These are phyloP conservation scores for Auricularia sp. DNA, from an alignment of 768 basidiomycete genomes.

Conservation along the genomic window DNA sequence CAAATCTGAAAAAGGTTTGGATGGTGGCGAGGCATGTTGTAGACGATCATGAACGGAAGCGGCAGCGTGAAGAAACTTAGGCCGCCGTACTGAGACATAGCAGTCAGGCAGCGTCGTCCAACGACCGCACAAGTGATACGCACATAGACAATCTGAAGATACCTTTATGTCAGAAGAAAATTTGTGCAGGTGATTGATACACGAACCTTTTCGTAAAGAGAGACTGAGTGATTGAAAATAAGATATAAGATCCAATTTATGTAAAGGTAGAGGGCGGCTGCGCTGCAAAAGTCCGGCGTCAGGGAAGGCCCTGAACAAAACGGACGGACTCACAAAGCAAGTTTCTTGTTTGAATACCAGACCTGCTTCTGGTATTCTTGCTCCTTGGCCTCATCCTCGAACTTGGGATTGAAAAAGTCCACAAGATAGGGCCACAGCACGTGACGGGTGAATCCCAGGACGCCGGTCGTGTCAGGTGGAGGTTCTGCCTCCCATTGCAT, in stretches of 20 bases:
- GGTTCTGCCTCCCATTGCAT: not conserved
- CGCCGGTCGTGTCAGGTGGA: not conserved
- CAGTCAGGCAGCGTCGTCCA: not conserved
- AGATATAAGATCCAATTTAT: slow-evolving; percentile 7
- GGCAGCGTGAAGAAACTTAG: slow-evolving; percentile 13
- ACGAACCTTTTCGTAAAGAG: slow-evolving; percentile 1
- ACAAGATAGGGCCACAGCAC: slow-evolving; percentile 6
- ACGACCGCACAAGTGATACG: not conserved
- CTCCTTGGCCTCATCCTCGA: slow-evolving; percentile 15
- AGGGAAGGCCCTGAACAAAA: not conserved
- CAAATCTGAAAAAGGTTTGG: not conserved
- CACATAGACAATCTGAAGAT: not conserved
- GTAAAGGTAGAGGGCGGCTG: slow-evolving; percentile 1
- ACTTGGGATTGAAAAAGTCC: slow-evolving; percentile 7
- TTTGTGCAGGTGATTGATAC: not conserved
- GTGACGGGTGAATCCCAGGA: slow-evolving; percentile 11
- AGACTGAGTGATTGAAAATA: slow-evolving; percentile 2
- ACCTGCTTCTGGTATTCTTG: slow-evolving; percentile 15
- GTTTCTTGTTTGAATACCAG: slow-evolving; percentile 17
- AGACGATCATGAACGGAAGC: slow-evolving; percentile 21
- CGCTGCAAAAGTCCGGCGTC: not conserved
- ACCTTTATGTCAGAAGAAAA: not conserved
- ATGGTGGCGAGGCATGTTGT: slow-evolving; percentile 4
- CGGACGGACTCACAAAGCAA: slow-evolving; percentile 6
- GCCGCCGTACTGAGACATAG: not conserved